Evolutionary conservation across 2,329 filamentous ascomycete species (phyloP).

Genomic region (Dactylonectria estremocensis): DNA sequence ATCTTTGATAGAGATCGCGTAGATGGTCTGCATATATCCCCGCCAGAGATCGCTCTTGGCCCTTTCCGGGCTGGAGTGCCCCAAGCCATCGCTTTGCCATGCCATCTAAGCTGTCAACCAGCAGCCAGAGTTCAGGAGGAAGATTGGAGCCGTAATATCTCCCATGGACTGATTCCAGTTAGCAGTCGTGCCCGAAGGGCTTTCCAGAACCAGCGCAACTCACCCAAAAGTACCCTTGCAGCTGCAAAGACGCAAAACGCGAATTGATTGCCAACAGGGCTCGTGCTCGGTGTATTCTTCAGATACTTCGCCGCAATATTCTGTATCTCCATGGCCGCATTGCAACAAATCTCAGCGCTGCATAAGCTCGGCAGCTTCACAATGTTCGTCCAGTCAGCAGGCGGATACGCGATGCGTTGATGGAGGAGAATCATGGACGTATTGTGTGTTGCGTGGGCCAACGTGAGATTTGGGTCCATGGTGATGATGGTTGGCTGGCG

Average conservation of each 20-base stretch:
- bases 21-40: conserved; percentile 25
- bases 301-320: conserved; percentile 26
- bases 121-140: conserved; percentile 19
- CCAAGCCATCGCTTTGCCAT: conserved; percentile 27
- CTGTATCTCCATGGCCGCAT: conserved; percentile 25
- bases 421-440: conserved; percentile 25
- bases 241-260: conserved; percentile 28
- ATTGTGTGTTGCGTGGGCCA: conserved; percentile 25
- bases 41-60: conserved; percentile 7
- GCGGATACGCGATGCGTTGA: conserved; percentile 28
- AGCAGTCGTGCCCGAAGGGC: not conserved
- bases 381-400: conserved; percentile 19
- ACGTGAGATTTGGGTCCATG: conserved; percentile 27
- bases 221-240: conserved; percentile 19
- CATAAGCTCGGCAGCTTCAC: conserved; percentile 20
- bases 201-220: not conserved
- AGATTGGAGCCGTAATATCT: conserved; percentile 23
- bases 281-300: conserved; percentile 11
- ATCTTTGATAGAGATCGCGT: conserved; percentile 18
- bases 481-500: conserved; percentile 21
- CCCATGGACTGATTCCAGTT: conserved; percentile 1
- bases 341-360: conserved; percentile 21
- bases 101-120: conserved; percentile 17
- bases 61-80: not conserved
- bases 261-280: conserved; percentile 21